Evolutionary conservation across 148 eudicot species (phyloP).

Genomic region (Silene conica): DNA sequence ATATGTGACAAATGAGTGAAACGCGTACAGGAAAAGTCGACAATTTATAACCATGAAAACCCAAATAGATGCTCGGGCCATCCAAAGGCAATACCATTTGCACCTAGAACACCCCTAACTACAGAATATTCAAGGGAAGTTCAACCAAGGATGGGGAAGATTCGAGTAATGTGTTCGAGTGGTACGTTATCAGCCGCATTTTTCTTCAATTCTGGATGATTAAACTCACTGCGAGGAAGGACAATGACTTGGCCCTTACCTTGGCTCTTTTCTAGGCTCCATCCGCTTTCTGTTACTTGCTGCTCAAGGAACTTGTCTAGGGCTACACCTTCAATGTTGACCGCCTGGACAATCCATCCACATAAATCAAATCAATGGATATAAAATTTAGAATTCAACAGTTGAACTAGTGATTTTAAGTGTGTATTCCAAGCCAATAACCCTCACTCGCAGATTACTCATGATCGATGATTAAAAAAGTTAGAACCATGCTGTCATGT

Average conservation of each 20-base stretch:
- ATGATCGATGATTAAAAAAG: not conserved
- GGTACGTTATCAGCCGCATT: constrained; percentile 64
- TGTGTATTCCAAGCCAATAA: not conserved
- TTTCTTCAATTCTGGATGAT: constrained; percentile 84
- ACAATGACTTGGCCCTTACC: constrained; percentile 56
- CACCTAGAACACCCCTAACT: not conserved
- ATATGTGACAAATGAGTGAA: not conserved
- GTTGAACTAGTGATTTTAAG: not conserved
- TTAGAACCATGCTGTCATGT: not conserved
- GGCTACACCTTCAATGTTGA: constrained; percentile 73
- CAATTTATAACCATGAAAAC: not conserved
- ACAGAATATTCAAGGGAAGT: not conserved
- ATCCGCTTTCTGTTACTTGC: constrained; percentile 57
- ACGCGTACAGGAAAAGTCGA: not conserved
- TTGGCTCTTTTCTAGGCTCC: constrained; percentile 66
- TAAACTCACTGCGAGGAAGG: constrained; percentile 70
- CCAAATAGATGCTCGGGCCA: not conserved
- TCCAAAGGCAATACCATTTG: not conserved
- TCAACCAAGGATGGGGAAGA: constrained; percentile 84
- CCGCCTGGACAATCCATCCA: constrained; percentile 43
- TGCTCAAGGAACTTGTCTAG: constrained; percentile 88
- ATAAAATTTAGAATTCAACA: not conserved
- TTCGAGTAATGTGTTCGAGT: constrained; percentile 71
- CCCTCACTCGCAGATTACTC: not conserved
- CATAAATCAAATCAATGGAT: not conserved